phyloP scores from a whole-genome alignment of 176 grass and related monocot species.

The Carex littledalei region DNA sequence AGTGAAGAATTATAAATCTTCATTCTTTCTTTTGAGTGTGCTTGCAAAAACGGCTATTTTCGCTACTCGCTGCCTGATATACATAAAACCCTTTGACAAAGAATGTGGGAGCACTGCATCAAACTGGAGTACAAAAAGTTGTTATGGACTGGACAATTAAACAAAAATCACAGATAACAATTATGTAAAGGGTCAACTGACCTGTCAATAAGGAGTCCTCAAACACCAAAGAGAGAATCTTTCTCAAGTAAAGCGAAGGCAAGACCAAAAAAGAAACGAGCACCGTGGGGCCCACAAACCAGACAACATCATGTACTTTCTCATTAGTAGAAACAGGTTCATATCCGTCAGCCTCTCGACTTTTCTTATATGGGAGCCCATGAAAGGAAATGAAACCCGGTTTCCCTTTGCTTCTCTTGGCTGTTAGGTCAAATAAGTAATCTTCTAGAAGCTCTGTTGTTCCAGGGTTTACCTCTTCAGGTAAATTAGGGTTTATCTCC shows the following conservation, averaged over 20 bases:
- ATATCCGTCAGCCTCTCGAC: neutral
- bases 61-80: neutral
- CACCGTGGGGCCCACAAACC: slow-evolving; percentile 82
- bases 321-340: neutral
- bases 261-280: slow-evolving; percentile 85
- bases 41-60: no score
- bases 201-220: slow-evolving; percentile 97
- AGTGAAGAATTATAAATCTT: no score
- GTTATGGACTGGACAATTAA: neutral
- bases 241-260: slow-evolving; percentile 84
- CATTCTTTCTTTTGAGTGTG: no score
- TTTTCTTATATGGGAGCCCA: slow-evolving; percentile 25
- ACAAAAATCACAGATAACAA: neutral
- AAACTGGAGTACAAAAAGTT: neutral
- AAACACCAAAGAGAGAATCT: slow-evolving; percentile 73
- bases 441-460: slow-evolving; percentile 20
- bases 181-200: slow-evolving; percentile 28
- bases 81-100: neutral
- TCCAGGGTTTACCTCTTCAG: slow-evolving; percentile 19
- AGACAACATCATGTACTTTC: slow-evolving; percentile 57
- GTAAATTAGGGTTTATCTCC: slow-evolving; percentile 15
- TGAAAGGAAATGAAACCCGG: slow-evolving; percentile 79
- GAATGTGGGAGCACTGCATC: neutral
- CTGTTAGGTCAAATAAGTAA: slow-evolving; percentile 14
- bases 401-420: slow-evolving; percentile 48